phyloP scores from a whole-genome alignment of 2,329 filamentous ascomycete species.

The Fusarium domesticum region DNA sequence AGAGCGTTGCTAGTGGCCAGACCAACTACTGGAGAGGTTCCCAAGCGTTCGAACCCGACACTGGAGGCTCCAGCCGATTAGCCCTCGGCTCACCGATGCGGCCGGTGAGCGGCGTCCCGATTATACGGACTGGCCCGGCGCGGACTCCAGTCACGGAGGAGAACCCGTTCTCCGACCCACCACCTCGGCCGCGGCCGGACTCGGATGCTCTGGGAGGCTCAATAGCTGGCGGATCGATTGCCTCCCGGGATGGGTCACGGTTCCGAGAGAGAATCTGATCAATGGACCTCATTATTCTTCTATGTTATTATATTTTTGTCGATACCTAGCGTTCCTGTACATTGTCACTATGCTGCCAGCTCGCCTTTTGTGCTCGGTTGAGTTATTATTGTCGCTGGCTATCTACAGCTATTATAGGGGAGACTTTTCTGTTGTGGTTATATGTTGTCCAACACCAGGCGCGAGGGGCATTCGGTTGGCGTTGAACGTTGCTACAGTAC shows the following conservation, averaged over 20 bases:
- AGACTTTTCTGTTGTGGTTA: conserved; percentile 5
- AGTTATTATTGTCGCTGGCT: conserved; percentile 2
- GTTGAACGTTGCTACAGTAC: conserved; percentile 25
- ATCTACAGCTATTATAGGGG: conserved; percentile 3
- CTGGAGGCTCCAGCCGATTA: conserved; percentile 39
- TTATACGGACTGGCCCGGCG: conserved; percentile 63
- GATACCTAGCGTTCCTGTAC: conserved; percentile 28
- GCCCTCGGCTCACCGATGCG: conserved; percentile 58
- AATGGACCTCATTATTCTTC: not conserved
- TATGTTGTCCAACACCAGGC: conserved; percentile 6
- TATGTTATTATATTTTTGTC: conserved; percentile 6
- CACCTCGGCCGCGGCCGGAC: conserved; percentile 28
- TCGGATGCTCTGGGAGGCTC: conserved; percentile 26
- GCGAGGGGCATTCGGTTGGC: conserved; percentile 28
- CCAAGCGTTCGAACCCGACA: conserved; percentile 41
- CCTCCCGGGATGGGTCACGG: conserved; percentile 26
- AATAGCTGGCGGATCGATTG: conserved; percentile 16
- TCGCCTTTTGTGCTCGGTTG: not conserved
- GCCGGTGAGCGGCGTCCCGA: conserved; percentile 57
- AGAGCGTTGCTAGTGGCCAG: conserved; percentile 45
- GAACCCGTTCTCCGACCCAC: conserved; percentile 45
- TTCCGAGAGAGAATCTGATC: conserved; percentile 31
- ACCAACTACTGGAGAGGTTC: conserved; percentile 56
- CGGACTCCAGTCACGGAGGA: conserved; percentile 59
- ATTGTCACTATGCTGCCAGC: conserved; percentile 23